Conservation (phyloP, 2,329 filamentous ascomycete genomes). For the Epichloe festucae region DNA sequence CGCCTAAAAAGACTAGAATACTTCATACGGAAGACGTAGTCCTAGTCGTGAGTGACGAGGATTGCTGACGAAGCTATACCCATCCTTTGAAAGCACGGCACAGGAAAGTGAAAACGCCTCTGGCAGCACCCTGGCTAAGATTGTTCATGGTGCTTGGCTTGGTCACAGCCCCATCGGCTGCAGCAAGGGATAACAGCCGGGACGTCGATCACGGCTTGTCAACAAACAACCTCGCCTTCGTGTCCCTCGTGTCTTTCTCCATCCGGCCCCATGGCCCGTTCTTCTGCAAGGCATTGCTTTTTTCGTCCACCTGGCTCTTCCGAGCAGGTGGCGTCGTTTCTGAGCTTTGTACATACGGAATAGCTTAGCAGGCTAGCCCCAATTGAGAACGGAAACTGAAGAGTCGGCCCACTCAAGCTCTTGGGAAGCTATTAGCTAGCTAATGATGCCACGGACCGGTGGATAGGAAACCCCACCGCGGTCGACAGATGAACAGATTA, state of each 20-base stretch:
- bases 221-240: slow-evolving; percentile 1
- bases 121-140: too few relatives aligned
- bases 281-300: slow-evolving; percentile 7
- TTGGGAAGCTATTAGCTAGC: neutral
- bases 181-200: slow-evolving; percentile 3
- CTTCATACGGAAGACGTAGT: neutral
- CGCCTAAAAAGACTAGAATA: neutral
- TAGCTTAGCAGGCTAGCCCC: slow-evolving; percentile 2
- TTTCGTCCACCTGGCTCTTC: slow-evolving; percentile 1
- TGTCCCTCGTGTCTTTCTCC: neutral
- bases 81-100: neutral
- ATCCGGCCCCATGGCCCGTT: neutral
- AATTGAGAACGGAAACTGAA: slow-evolving; percentile 1
- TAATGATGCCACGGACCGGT: slow-evolving; percentile 5
- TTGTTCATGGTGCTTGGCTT: neutral
- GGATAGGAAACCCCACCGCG: slow-evolving; percentile 6
- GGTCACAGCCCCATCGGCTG: neutral
- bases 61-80: neutral
- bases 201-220: slow-evolving; percentile 1
- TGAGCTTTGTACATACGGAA: neutral
- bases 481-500: too few relatives aligned
- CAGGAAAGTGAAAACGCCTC: neutral
- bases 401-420: slow-evolving; percentile 1
- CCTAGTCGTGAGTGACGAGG: neutral
- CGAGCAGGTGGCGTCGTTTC: slow-evolving; percentile 5